Evolutionary conservation across 208 protist species (phyloP).

Genomic region (Novymonas esmeraldas): DNA sequence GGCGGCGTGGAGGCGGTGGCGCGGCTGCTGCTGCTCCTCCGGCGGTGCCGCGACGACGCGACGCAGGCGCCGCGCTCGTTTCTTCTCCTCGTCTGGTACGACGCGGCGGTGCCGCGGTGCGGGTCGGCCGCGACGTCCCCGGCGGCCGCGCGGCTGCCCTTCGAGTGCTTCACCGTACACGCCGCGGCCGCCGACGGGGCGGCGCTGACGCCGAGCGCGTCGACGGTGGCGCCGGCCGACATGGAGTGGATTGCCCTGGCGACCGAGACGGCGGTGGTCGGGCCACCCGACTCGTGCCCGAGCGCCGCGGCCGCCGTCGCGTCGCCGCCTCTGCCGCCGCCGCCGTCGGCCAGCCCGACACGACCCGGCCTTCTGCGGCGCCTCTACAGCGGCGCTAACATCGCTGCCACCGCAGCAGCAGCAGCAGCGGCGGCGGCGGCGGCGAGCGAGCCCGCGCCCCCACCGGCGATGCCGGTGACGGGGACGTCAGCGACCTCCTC

Average conservation of each 20-base stretch:
- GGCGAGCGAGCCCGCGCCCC: background rate
- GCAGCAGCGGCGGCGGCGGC: background rate
- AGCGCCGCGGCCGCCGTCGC: too few relatives aligned
- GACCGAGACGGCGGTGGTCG: background rate
- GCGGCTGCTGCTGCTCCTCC: constrained; percentile 12
- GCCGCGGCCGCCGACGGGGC: background rate
- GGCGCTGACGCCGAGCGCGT: too few relatives aligned
- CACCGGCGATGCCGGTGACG: background rate
- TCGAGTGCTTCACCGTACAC: constrained; percentile 13
- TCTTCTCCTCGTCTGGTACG: constrained; percentile 21
- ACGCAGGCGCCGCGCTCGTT: too few relatives aligned
- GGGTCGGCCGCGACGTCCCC: background rate
- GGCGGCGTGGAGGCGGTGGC: constrained; percentile 35
- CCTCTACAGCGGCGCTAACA: constrained; percentile 6
- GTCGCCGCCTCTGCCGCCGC: background rate
- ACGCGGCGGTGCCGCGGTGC: constrained; percentile 10
- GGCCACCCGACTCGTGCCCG: too few relatives aligned
- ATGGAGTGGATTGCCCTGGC: constrained; percentile 35
- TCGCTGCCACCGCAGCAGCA: too few relatives aligned
- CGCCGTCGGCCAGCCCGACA: background rate
- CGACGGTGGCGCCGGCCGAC: constrained; percentile 16
- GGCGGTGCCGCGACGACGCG: too few relatives aligned
- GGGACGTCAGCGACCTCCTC: too few relatives aligned
- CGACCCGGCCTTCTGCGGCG: constrained; percentile 17
- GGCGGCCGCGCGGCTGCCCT: constrained; percentile 13